Conservation (phyloP, 805 yeast species). For the Saccharomycopsis sp. region DNA sequence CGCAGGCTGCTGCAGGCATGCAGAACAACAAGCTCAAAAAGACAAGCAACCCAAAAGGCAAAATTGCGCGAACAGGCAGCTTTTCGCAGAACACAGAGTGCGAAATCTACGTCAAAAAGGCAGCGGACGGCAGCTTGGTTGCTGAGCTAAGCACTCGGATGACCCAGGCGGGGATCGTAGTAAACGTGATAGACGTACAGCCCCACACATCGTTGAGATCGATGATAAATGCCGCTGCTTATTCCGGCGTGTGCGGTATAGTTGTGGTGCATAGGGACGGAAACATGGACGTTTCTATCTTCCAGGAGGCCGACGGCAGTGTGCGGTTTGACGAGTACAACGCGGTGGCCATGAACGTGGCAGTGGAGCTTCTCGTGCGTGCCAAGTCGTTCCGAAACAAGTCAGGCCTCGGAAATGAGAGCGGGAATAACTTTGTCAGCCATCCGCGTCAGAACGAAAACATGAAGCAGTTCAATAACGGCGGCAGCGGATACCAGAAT, state of each 20-base stretch:
- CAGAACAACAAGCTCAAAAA: not conserved
- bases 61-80: slow-evolving; percentile 27
- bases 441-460: too few relatives aligned
- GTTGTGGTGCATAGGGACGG: slow-evolving; percentile 52
- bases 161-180: slow-evolving; percentile 33
- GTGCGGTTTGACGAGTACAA: slow-evolving; percentile 80
- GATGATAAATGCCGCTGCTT: slow-evolving; percentile 69
- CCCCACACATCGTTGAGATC: slow-evolving; percentile 38
- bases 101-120: slow-evolving; percentile 41
- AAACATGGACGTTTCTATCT: slow-evolving; percentile 63
- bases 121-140: slow-evolving; percentile 39
- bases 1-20: not conserved
- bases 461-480: slow-evolving; percentile 22
- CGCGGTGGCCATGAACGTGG: slow-evolving; percentile 57
- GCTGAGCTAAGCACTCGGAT: slow-evolving; percentile 34
- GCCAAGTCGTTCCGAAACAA: slow-evolving; percentile 28
- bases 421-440: slow-evolving; percentile 5
- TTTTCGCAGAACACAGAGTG: slow-evolving; percentile 28
- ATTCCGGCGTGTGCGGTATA: slow-evolving; percentile 69
- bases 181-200: slow-evolving; percentile 37
- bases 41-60: slow-evolving; percentile 9
- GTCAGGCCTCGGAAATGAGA: not conserved
- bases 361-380: slow-evolving; percentile 48
- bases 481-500: slow-evolving; percentile 24
- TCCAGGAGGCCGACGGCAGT: slow-evolving; percentile 66